phyloP scores from a whole-genome alignment of 768 basidiomycete species.

The Multifurca ochricompacta region DNA sequence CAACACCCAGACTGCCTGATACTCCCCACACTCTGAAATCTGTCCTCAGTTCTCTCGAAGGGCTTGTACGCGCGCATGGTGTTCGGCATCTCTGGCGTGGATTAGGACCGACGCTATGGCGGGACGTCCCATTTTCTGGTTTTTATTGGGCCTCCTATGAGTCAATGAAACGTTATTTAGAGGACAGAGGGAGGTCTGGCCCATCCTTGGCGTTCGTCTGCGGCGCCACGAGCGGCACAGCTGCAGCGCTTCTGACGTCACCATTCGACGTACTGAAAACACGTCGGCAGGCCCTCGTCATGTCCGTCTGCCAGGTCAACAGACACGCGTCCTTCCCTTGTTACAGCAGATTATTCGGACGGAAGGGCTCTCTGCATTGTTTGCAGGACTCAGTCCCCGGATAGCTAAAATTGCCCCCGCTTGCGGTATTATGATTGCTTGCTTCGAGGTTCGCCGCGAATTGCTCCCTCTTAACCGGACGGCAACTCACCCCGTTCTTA shows the following conservation, averaged over 20 bases:
- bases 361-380: constrained; percentile 74
- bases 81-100: constrained; percentile 79
- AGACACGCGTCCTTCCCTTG: constrained; percentile 52
- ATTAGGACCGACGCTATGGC: constrained; percentile 86
- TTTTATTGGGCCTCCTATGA: constrained; percentile 98
- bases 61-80: constrained; percentile 56
- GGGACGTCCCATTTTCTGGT: constrained; percentile 96
- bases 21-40: constrained; percentile 73
- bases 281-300: constrained; percentile 75
- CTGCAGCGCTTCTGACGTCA: constrained; percentile 81
- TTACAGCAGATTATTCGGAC: constrained; percentile 61
- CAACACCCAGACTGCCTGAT: constrained; percentile 63
- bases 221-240: constrained; percentile 82
- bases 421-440: constrained; percentile 97
- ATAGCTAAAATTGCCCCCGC: constrained; percentile 95
- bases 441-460: constrained; percentile 65
- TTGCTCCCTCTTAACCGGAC: constrained; percentile 7
- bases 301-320: constrained; percentile 39
- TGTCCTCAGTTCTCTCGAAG: constrained; percentile 55
- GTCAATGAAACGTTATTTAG: constrained; percentile 59
- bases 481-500: constrained; percentile 17
- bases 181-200: constrained; percentile 45
- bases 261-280: constrained; percentile 98
- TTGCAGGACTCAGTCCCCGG: constrained; percentile 78
- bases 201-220: constrained; percentile 75